These are phyloP conservation scores for Danielia reshetovae DNA, from an alignment of 805 yeast genomes.

Conservation along the genomic window DNA sequence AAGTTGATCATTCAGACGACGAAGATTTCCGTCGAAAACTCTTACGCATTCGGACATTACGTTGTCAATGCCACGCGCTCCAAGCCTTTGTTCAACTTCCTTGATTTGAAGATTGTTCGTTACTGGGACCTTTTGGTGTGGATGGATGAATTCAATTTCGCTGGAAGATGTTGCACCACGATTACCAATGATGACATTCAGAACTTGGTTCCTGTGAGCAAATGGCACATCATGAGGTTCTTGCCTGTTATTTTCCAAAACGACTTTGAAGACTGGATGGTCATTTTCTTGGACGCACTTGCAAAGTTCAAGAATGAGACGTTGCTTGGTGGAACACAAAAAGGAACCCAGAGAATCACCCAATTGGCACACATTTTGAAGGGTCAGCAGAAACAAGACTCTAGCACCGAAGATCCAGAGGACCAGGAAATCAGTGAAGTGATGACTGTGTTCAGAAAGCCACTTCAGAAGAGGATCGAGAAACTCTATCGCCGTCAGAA, in stretches of 20 bases:
- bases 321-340: constrained; percentile 32
- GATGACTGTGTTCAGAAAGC: constrained; percentile 54
- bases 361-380: constrained; percentile 57
- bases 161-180: constrained; percentile 59
- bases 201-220: constrained; percentile 45
- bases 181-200: constrained; percentile 44
- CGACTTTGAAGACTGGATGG: constrained; percentile 87
- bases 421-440: constrained; percentile 41
- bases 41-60: constrained; percentile 88
- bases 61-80: constrained; percentile 72
- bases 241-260: constrained; percentile 71
- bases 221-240: constrained; percentile 78
- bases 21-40: constrained; percentile 76
- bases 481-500: constrained; percentile 65
- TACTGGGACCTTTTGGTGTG: constrained; percentile 94
- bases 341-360: constrained; percentile 58
- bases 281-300: constrained; percentile 68
- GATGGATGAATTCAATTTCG: constrained; percentile 90
- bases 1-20: constrained; percentile 68
- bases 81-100: constrained; percentile 74
- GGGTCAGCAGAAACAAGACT: constrained; percentile 35
- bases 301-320: constrained; percentile 48
- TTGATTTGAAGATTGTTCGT: constrained; percentile 67
- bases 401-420: constrained; percentile 33
- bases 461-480: constrained; percentile 62